Conservation (phyloP, 371 early-diverging fungal genomes). For the Mucor indicus region DNA sequence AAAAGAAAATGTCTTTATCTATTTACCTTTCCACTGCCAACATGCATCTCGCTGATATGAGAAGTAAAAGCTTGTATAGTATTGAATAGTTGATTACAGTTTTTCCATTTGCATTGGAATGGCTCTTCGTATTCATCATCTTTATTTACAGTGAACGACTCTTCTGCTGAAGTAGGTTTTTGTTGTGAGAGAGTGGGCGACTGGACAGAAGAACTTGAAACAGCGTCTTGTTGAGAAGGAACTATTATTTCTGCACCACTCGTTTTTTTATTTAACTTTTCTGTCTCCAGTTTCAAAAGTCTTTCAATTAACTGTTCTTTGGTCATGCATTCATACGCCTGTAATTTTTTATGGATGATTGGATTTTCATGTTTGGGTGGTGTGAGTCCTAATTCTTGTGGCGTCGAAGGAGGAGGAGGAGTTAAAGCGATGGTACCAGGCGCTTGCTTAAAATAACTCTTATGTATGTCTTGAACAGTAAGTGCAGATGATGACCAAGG, state of each 20-base stretch:
- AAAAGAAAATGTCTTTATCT: too few species aligned
- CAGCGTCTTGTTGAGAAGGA: too few species aligned
- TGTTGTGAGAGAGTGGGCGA: too few species aligned
- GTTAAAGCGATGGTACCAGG: conserved; percentile 22
- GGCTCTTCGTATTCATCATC: background rate
- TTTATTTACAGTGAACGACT: too few species aligned
- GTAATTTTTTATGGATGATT: conserved; percentile 8
- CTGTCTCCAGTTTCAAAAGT: conserved; percentile 15
- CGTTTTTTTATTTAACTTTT: too few species aligned
- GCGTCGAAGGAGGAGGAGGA: conserved; percentile 37
- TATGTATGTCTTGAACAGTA: too few species aligned
- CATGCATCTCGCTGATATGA: conserved; percentile 61
- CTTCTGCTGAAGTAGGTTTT: too few species aligned
- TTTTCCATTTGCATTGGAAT: conserved; percentile 57
- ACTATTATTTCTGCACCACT: conserved; percentile 2
- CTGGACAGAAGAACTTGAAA: too few species aligned
- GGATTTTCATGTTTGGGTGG: too few species aligned
- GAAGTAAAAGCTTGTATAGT: conserved; percentile 48
- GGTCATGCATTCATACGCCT: conserved; percentile 24
- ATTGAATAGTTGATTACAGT: conserved; percentile 47
- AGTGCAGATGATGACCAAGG: too few species aligned
- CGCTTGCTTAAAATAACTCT: too few species aligned
- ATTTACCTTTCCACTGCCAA: conserved; percentile 63
- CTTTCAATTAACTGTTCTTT: conserved; percentile 22
- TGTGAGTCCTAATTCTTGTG: conserved; percentile 32